A percentile compares a stretch with the other conserved stretches of the same genome.
Conservation (phyloP, 2,329 filamentous ascomycete species). For the Alternaria brassicae region DNA sequence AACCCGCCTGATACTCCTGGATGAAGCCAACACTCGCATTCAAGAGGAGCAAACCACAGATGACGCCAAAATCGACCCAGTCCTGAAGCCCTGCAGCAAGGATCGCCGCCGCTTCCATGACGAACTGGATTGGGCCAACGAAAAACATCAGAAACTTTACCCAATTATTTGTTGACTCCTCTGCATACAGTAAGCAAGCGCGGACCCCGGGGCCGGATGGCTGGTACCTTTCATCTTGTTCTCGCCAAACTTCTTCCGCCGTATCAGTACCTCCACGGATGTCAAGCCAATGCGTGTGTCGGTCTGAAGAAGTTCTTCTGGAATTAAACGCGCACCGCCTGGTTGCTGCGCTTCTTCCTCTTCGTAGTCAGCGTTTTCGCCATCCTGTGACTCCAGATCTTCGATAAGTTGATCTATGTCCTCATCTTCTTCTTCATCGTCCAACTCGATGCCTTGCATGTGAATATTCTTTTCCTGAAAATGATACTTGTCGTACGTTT, state of each 20-base stretch:
- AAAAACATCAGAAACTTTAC: conserved; percentile 86
- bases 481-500: conserved; percentile 15
- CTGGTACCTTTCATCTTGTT: conserved; percentile 76
- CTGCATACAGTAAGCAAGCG: conserved; percentile 46
- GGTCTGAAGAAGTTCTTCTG: conserved; percentile 80
- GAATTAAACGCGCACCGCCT: conserved; percentile 66
- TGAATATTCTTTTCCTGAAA: conserved; percentile 11
- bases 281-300: conserved; percentile 76
- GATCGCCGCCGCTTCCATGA: conserved; percentile 85
- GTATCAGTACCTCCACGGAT: conserved; percentile 68
- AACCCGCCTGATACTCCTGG: conserved; percentile 88
- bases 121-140: conserved; percentile 88
- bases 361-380: conserved; percentile 69
- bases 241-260: conserved; percentile 76
- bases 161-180: conserved; percentile 84
- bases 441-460: conserved; percentile 51
- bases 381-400: conserved; percentile 84
- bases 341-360: conserved; percentile 63
- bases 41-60: conserved; percentile 80
- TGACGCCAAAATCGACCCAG: conserved; percentile 94
- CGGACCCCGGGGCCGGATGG: background rate
- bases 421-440: conserved; percentile 78
- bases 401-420: conserved; percentile 88
- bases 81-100: conserved; percentile 84
- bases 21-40: conserved; percentile 87